A percentile compares a stretch with the other conserved stretches of the same genome.
Conservation (phyloP, 2,329 filamentous ascomycete genomes). For the Fusarium newnesense region DNA sequence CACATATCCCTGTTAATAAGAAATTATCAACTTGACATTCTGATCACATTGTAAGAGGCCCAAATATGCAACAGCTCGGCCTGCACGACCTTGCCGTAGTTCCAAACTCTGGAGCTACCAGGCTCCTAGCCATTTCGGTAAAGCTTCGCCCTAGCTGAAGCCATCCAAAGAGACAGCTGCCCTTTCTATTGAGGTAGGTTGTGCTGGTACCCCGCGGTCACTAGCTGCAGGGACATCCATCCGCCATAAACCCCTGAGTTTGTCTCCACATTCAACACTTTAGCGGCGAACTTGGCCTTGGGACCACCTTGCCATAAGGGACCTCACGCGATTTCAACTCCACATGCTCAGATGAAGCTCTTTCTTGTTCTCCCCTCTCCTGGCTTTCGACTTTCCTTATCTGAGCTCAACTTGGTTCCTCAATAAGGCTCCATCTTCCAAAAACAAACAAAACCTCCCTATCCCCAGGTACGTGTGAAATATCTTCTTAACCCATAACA, state of each 20-base stretch:
- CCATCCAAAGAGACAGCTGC: background rate
- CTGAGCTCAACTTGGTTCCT: conserved; percentile 34
- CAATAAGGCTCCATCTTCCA: conserved; percentile 30
- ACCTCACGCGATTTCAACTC: conserved; percentile 44
- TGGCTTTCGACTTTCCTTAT: conserved; percentile 31
- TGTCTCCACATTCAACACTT: conserved; percentile 42
- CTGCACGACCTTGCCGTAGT: background rate
- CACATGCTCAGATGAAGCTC: conserved; percentile 38
- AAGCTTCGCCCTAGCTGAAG: conserved; percentile 2
- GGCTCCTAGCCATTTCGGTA: background rate
- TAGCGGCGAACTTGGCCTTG: conserved; percentile 41
- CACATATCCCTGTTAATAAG: background rate
- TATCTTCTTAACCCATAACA: background rate
- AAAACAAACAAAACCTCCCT: conserved; percentile 3
- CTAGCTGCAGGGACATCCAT: conserved; percentile 18
- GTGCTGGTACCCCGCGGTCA: conserved; percentile 41
- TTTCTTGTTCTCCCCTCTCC: conserved; percentile 24
- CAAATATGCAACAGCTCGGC: background rate
- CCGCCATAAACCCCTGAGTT: conserved; percentile 31
- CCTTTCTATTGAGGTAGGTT: background rate
- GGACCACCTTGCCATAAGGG: conserved; percentile 51
- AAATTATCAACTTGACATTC: background rate
- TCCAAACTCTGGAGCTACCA: background rate
- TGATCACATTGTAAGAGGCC: background rate
- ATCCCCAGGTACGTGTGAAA: conserved; percentile 42